Evolutionary conservation across 192 early-diverging fungal species (phyloP), one percentile per base, ranked within the genome.

Genomic region (Podila verticillata): DNA sequence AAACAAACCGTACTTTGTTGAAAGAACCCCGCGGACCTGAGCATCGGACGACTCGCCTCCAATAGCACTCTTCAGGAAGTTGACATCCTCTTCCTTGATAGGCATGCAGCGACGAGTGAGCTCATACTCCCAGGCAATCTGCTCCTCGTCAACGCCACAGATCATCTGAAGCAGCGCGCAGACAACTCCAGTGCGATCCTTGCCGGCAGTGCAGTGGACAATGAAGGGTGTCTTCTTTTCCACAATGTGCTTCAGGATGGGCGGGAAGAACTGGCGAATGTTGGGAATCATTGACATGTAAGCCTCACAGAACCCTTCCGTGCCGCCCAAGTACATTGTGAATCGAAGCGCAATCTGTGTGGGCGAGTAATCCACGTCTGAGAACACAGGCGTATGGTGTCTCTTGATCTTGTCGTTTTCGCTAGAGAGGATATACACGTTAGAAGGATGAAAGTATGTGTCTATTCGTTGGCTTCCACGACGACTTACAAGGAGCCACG

Each of bases 151-250:
- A 4, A 92, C 91, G 0, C 89, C 91, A 47, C 86, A 86, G 9
- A 92, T 73, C 60, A 84, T 85, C 54, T 91, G 75, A 48, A 93
- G 39, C 29, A 92, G 61, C 59, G 91, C 91, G 28, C 70, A 79
- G 56, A 89, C 82, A 7, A 93, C 69, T 15, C 91, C 91, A 0
- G 91, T 92, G 36, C 91, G 73, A 63, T 92, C 91, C 72, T 92
- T 92, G 20, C 91, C 91, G 15, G 91, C 91, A 7, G 91, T 92
- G 69, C 91, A 92, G 66, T 92, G 91, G 9, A 92, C 78, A 62
- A 93, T 81, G n/a, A 92, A 78, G 1, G 86, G 84, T 13, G 74
- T 72, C 26, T 73, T 81, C 47, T 88, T 70, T 7, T 82, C 66
- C 31, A 88, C 66, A 54, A 88, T 71, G 65, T 87, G 84, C n/a